Evolutionary conservation across 257 asterid genomes (phyloP).

Genomic region (Nicotiana knightiana): DNA sequence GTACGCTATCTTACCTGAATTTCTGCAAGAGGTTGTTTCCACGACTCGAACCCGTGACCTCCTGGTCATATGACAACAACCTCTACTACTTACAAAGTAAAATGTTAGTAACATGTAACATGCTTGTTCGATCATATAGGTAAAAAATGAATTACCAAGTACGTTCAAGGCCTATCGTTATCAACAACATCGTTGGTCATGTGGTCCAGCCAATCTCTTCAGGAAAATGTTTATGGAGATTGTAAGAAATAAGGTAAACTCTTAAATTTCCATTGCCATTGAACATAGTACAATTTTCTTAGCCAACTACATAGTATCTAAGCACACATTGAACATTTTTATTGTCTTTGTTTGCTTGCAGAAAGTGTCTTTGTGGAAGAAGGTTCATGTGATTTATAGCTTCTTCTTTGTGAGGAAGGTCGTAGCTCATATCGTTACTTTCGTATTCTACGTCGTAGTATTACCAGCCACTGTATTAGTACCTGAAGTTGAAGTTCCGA

Average conservation of each 20-base stretch:
- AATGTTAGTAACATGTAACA: neutral
- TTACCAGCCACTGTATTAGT: conserved; percentile 84
- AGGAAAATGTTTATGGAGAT: conserved; percentile 80
- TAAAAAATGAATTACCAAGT: conserved; percentile 92
- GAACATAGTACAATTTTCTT: neutral
- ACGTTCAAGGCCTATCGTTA: conserved; percentile 86
- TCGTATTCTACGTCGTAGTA: conserved; percentile 64
- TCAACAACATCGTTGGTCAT: conserved; percentile 98
- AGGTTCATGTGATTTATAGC: conserved; percentile 83
- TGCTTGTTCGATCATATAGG: conserved; percentile 31
- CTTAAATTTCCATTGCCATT: neutral
- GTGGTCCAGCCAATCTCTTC: conserved; percentile 95
- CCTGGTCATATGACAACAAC: no score
- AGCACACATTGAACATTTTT: neutral
- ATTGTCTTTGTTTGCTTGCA: conserved; percentile 22
- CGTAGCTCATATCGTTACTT: conserved; percentile 80
- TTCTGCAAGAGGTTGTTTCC: no score
- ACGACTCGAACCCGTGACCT: no score
- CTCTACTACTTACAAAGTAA: no score
- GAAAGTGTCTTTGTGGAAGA: conserved; percentile 87
- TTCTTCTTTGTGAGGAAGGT: conserved; percentile 91
- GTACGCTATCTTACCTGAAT: no score
- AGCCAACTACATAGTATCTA: neutral
- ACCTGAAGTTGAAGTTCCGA: conserved; percentile 80
- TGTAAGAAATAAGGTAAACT: conserved; percentile 60